Base-by-base conservation (phyloP, 108 stramenopile genomes). In the Discostella pseudostelligera region DNA sequence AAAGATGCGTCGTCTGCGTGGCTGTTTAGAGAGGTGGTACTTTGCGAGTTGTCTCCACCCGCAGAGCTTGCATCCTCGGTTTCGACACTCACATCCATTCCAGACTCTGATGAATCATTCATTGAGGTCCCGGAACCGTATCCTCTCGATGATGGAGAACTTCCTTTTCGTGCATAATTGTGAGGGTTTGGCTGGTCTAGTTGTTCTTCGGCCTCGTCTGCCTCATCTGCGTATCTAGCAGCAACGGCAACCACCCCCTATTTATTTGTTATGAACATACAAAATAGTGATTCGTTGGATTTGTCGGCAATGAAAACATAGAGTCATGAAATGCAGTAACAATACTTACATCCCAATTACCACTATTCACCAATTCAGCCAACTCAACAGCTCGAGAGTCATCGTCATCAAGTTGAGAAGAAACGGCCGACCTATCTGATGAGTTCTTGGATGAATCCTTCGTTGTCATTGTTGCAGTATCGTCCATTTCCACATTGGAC, bases 231-330 rank as follows among this genome's bases (percentile, higher is more conserved):
- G 61, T 74, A 78, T 55, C 51, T 59, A 28, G 71, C 71, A 51
- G 77, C 77, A 19, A 73, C 72, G 4, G 72, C 72, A 2, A 78
- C 77, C n/a, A 78, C 71, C 16, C 78, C 78, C 53, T 58, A 37
- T 12, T 20, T 59, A 1, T 59, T 54, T 54, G 8, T 54, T 25
- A 14, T 54, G 12, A 54, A 54, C 25, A n/a, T 54, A 54, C 4
- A n/a, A 11, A 4, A 28, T 13, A 11, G 2, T 28, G 53, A n/a
- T n/a, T n/a, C 53, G 53, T 54, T 54, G 1, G 29, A n/a, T 54
- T 12, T 54, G 7, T 2, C 2, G 11, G 26, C 13, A 54, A 4
- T 54, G 0, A 7, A 26, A 28, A 28, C 1, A 29, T 29, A 13
- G 26, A 54, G 16, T 16, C 5, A 48, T 22, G 47, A 20, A 48